These are phyloP conservation scores for Paulownia fortunei DNA, from an alignment of 257 asterid species.

Conservation along the genomic window DNA sequence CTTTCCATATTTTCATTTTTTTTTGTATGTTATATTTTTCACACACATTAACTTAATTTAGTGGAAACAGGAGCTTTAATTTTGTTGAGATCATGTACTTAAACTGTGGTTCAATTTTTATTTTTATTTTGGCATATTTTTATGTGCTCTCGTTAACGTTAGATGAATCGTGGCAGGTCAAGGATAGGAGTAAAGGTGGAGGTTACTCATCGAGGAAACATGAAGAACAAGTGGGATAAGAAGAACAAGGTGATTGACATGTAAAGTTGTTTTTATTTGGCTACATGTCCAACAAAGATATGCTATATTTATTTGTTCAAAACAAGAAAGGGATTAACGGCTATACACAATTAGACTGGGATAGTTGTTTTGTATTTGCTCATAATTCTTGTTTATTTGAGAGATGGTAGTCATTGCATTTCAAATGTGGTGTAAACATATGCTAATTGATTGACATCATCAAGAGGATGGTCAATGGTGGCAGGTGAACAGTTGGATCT, in stretches of 20 bases:
- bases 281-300: neutral
- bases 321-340: too few relatives aligned
- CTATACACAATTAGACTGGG: too few relatives aligned
- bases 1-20: neutral
- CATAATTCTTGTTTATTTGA: neutral
- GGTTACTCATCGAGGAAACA: constrained; percentile 63
- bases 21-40: too few relatives aligned
- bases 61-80: neutral
- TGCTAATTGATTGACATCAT: constrained; percentile 19
- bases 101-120: neutral
- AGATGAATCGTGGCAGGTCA: constrained; percentile 39
- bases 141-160: neutral
- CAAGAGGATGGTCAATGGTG: constrained; percentile 89
- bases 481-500: constrained; percentile 71
- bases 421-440: too few relatives aligned
- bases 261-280: too few relatives aligned
- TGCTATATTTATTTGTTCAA: neutral
- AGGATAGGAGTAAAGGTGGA: constrained; percentile 68
- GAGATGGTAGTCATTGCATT: neutral
- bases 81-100: neutral
- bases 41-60: neutral
- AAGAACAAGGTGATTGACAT: constrained; percentile 67
- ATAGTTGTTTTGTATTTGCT: neutral
- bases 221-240: constrained; percentile 90
- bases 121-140: neutral